phyloP scores from a whole-genome alignment of 768 basidiomycete species.

The Leccinum obscurum region DNA sequence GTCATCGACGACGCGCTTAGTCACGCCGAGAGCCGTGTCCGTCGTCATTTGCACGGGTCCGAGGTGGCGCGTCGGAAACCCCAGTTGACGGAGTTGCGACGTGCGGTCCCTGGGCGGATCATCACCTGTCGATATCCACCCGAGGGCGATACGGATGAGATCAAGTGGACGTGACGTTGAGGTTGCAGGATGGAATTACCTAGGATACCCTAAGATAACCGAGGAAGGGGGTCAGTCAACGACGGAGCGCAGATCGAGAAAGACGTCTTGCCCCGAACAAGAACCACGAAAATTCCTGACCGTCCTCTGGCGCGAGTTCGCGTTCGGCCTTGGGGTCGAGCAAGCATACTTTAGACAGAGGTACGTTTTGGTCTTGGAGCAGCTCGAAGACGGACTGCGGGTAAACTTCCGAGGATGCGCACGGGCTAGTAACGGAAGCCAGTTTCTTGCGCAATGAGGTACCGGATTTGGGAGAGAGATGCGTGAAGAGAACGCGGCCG shows the following conservation, averaged over 20 bases:
- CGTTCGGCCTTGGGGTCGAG: conserved; percentile 88
- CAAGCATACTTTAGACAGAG: conserved; percentile 73
- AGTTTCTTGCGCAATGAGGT: conserved; percentile 44
- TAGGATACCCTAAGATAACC: conserved; percentile 52
- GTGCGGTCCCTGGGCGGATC: conserved; percentile 96
- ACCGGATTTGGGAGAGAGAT: conserved; percentile 74
- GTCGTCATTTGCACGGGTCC: conserved; percentile 97
- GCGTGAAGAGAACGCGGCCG: conserved; percentile 78
- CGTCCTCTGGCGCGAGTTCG: conserved; percentile 74
- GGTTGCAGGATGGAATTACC: conserved; percentile 36
- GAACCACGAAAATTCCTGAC: conserved; percentile 83
- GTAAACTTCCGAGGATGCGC: conserved; percentile 30
- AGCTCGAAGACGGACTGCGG: conserved; percentile 17
- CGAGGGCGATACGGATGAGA: not conserved
- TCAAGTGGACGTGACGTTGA: not conserved
- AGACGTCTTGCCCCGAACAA: conserved; percentile 75
- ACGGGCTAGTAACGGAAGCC: conserved; percentile 8
- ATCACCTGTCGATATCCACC: conserved; percentile 56
- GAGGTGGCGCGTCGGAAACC: conserved; percentile 85
- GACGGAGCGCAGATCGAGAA: not conserved
- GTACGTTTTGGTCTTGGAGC: conserved; percentile 25
- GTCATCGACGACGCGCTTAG: conserved; percentile 78
- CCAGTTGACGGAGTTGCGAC: conserved; percentile 78
- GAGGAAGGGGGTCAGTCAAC: not conserved
- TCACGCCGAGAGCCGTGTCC: conserved; percentile 92